Evolutionary conservation across 192 early-diverging fungal species (phyloP), one percentile per base, ranked within the genome.

Genomic region (Mortierella alpina): DNA sequence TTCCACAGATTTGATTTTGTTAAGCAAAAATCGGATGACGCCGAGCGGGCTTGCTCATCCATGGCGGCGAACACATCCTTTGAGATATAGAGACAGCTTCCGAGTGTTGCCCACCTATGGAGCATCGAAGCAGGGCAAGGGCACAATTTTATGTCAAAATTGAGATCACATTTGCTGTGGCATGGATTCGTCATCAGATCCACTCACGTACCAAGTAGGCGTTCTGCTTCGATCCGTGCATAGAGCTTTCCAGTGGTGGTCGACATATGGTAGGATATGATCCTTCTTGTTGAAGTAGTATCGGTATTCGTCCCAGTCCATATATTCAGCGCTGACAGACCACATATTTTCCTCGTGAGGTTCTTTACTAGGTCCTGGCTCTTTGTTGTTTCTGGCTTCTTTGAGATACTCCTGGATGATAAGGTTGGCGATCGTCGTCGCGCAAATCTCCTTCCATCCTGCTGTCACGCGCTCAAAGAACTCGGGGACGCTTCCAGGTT

Each of bases 211-310:
- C 91, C 91, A 92, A 9, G 91, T 92, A 11, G 86, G 72, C 0
- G 91, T 92, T 50, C 91, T 83, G 39, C 78, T 82, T 14, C 91
- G 83, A 44, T 91, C 88, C 18, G 88, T 91, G 23, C 91, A 92
- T 17, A 92, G 72, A 31, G 82, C 82, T n/a, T 79, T 85, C 91
- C 91, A 92, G 61, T 90, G 82, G 7, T 81, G 81, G 63, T 92
- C 91, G 2, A 92, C 88, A 68, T 86, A 92, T 0, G 90, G 90
- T 10, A 89, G 66, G 48, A 92, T 91, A 60, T 85, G 84, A 18
- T 89, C 86, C 49, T 92, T 88, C 68, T 91, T 91, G 59, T 90
- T 88, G 54, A 92, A 92, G 61, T 86, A 89, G 67, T 85, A 92
- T 18, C 76, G 73, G 17, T 84, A 74, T 17, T 87, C 83, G 12